These are phyloP conservation scores for Furcasterigmium sp. DNA, from an alignment of 2,329 filamentous ascomycete species.

Conservation along the genomic window DNA sequence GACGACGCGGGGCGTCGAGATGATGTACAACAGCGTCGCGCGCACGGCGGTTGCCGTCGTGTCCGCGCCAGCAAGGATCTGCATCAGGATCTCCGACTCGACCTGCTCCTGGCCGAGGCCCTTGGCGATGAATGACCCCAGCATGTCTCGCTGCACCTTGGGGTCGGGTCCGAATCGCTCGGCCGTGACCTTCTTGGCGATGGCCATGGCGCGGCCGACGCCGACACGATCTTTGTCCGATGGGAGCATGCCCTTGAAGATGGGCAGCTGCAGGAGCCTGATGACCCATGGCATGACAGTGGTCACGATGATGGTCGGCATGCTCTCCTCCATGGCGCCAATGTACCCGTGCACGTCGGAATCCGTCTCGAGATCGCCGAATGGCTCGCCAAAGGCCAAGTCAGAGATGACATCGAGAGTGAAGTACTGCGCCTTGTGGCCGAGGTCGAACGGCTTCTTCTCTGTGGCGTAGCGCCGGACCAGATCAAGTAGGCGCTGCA, in stretches of 20 bases:
- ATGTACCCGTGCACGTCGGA: slow-evolving; percentile 42
- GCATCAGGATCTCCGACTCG: slow-evolving; percentile 40
- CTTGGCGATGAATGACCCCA: slow-evolving; percentile 35
- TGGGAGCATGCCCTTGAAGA: slow-evolving; percentile 35
- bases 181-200: slow-evolving; percentile 38
- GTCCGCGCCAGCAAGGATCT: slow-evolving; percentile 39
- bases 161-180: slow-evolving; percentile 38
- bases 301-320: slow-evolving; percentile 37
- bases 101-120: slow-evolving; percentile 30
- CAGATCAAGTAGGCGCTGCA: slow-evolving; percentile 37
- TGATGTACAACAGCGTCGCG: slow-evolving; percentile 47
- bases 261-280: slow-evolving; percentile 30
- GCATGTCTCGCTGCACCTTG: slow-evolving; percentile 44
- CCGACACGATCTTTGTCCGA: slow-evolving; percentile 30
- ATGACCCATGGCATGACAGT: slow-evolving; percentile 34
- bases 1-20: slow-evolving; percentile 40
- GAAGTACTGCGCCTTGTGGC: slow-evolving; percentile 41
- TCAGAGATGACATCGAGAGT: slow-evolving; percentile 49
- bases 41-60: slow-evolving; percentile 53
- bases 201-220: slow-evolving; percentile 35
- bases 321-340: slow-evolving; percentile 31
- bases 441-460: slow-evolving; percentile 40
- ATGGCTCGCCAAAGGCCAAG: slow-evolving; percentile 41
- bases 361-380: slow-evolving; percentile 40
- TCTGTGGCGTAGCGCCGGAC: slow-evolving; percentile 23